phyloP scores from a whole-genome alignment of 2,329 filamentous ascomycete genomes.

The Ambrosiella xylebori region DNA sequence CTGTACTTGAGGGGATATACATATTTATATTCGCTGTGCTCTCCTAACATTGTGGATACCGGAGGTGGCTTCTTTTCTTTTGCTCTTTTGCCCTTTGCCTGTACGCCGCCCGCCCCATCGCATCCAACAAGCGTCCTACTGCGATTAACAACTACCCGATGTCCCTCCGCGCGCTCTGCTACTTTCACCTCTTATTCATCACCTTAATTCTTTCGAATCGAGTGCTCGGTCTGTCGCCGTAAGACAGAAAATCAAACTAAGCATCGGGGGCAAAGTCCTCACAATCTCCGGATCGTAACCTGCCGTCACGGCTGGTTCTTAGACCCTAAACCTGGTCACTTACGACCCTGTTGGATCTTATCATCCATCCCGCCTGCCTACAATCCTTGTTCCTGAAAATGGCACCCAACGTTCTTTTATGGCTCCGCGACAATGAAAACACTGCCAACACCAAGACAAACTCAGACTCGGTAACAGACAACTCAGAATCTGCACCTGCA shows the following conservation, averaged over 20 bases:
- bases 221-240: background rate
- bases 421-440: background rate
- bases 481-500: background rate
- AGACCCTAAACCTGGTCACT: background rate
- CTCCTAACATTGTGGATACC: background rate
- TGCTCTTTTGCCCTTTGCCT: background rate
- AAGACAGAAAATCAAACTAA: background rate
- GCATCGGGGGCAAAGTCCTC: background rate
- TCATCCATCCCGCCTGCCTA: background rate
- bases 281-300: background rate
- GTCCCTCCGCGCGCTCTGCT: background rate
- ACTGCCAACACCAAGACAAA: background rate
- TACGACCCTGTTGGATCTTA: background rate
- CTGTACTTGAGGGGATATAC: background rate
- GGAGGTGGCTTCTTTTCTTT: background rate
- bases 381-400: background rate
- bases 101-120: too few relatives aligned
- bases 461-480: background rate
- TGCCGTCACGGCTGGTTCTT: background rate
- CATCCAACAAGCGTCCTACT: too few relatives aligned
- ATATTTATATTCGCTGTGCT: background rate
- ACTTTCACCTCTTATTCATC: background rate
- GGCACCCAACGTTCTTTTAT: background rate
- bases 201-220: background rate
- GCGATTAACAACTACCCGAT: background rate